phyloP scores from a whole-genome alignment of 1,284 basidiomycete genomes.

The Acaromyces ingoldii region DNA sequence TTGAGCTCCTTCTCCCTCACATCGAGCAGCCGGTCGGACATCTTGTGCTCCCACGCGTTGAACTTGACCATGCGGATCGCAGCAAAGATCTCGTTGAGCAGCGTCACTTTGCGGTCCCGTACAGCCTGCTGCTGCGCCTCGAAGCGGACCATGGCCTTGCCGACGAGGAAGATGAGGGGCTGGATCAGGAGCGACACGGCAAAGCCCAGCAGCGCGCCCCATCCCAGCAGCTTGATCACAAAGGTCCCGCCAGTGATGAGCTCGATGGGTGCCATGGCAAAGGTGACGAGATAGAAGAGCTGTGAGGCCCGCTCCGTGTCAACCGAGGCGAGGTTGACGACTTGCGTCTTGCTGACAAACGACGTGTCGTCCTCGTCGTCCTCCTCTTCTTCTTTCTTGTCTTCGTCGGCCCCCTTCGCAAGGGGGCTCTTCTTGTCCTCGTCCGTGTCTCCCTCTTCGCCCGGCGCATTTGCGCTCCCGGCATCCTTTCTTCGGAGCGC shows the following conservation, averaged over 20 bases:
- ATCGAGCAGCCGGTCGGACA: conserved; percentile 15
- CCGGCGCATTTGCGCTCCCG: neutral
- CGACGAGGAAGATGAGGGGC: conserved; percentile 18
- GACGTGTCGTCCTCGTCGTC: neutral
- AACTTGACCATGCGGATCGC: conserved; percentile 41
- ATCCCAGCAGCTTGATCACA: conserved; percentile 31
- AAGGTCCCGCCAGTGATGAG: conserved; percentile 24
- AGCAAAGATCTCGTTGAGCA: conserved; percentile 26
- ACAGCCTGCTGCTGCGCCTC: conserved; percentile 10
- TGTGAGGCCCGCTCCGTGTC: conserved; percentile 2
- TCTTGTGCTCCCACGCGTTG: conserved; percentile 29
- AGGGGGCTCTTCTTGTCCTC: too few species aligned
- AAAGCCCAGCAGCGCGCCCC: conserved; percentile 27
- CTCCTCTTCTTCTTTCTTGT: conserved; percentile 5
- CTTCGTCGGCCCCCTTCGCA: neutral
- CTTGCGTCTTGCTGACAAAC: conserved; percentile 10
- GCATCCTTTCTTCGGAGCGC: conserved; percentile 7
- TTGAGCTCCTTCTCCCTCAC: conserved; percentile 18
- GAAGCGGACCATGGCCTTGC: conserved; percentile 3
- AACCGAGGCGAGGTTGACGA: conserved; percentile 6
- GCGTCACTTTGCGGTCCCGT: conserved; percentile 21
- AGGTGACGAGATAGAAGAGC: conserved; percentile 1
- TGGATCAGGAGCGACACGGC: conserved; percentile 16
- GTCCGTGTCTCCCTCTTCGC: neutral
- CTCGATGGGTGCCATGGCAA: conserved; percentile 24